A percentile compares a stretch with the other conserved stretches of the same genome.
These are phyloP conservation scores for Mycena vulgaris DNA, from an alignment of 768 basidiomycete species.

Conservation along the genomic window DNA sequence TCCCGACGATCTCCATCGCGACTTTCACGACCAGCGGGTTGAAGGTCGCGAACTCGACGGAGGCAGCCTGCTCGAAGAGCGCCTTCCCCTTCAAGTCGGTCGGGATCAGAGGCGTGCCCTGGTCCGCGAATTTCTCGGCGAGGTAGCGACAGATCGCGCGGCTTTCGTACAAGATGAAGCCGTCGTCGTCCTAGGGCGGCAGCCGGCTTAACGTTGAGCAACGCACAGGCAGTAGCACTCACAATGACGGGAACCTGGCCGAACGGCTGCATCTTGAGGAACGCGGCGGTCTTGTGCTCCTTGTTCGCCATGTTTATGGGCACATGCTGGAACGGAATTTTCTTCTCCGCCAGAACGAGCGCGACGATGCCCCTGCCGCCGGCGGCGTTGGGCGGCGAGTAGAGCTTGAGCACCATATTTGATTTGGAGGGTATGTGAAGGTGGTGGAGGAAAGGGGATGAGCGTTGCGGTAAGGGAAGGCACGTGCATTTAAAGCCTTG, in stretches of 20 bases:
- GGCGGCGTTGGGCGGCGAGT: background rate
- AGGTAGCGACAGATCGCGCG: conserved; percentile 53
- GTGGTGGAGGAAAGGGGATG: background rate
- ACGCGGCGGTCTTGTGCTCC: background rate
- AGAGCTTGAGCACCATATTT: background rate
- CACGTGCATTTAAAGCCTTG: too few relatives aligned
- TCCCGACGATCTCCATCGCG: conserved; percentile 65
- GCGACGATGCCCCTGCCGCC: background rate
- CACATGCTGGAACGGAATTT: background rate
- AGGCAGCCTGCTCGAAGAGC: too few relatives aligned
- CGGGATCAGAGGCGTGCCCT: conserved; percentile 39
- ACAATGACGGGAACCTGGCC: background rate
- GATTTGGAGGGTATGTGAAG: background rate
- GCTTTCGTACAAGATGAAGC: conserved; percentile 47
- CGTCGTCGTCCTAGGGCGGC: conserved; percentile 36
- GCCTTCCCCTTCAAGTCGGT: background rate
- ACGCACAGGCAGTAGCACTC: background rate
- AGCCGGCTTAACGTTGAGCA: background rate
- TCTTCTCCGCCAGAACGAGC: background rate
- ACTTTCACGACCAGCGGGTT: conserved; percentile 62
- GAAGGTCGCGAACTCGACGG: conserved; percentile 56
- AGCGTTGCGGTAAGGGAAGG: background rate
- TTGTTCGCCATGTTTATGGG: background rate
- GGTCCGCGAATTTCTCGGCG: conserved; percentile 13
- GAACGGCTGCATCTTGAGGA: background rate